Base-by-base conservation (phyloP, 768 basidiomycete species). In the Gelatoporia subvermispora region DNA sequence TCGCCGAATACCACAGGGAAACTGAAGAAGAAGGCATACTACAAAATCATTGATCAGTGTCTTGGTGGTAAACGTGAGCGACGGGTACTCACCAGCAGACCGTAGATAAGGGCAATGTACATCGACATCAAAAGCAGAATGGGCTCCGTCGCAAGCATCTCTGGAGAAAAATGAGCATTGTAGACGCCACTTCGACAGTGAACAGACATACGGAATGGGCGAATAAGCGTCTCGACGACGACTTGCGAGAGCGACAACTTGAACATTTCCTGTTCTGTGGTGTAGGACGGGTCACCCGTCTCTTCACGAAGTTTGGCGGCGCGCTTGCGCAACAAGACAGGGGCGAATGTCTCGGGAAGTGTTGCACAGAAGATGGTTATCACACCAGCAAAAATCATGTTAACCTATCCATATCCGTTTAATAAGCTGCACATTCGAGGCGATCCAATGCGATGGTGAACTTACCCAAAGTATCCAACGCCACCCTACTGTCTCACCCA, bases 261-360 rank as follows among this genome's bases (percentile, higher is more conserved):
- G 57, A 67, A 63, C 38, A 68, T 53, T 54, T 76, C 74, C 46
- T 72, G 71, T 54, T 74, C 72, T 8, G 72, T 69, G 39, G 66
- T 64, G 48, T 65, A 68, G 49, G 67, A 66, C 11, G 55, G 53
- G 35, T 67, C 60, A 21, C 64, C 66, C 10, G 63, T 65, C 52
- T 71, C 60, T 47, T 64, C 59, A 41, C 72, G 70, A 11, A 77
- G 55, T n/a, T 55, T 60, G 16, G 54, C 55, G 10, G 73, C 76
- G 21, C 72, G 66, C 28, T 61, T 53, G 17, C 65, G 65, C 13
- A 78, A 65, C 8, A 78, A 59, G 3, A 64, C 56, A 0, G 77
- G 76, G 0, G 72, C 71, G 55, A 68, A 77, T 1, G 77, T 77
- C 61, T 78, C 77, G 3, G 75, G 75, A 1, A 75, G 60, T 37